Conservation (phyloP, 331 rosid genomes). For the Pyrus hybrid region DNA sequence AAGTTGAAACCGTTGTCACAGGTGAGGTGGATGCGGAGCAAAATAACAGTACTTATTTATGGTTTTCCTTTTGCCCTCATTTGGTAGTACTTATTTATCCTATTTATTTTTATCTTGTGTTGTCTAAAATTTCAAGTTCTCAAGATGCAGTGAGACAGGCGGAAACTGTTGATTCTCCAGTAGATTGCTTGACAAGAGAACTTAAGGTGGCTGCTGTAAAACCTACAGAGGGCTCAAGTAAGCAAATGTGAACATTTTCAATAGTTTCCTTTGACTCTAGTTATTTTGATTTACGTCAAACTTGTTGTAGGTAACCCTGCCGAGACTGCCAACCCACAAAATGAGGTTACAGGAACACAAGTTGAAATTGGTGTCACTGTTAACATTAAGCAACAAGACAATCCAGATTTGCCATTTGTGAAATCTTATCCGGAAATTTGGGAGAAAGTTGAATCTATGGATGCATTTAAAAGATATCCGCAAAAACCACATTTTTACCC, state of each 20-base stretch:
- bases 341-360: not conserved
- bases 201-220: not conserved
- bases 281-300: not conserved
- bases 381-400: not conserved
- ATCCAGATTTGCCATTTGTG: not conserved
- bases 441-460: slow-evolving; percentile 13
- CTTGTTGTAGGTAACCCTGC: not conserved
- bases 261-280: not conserved
- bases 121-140: not conserved
- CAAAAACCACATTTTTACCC: slow-evolving; percentile 18
- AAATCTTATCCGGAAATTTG: not conserved
- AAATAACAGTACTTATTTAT: not conserved
- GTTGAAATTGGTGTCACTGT: not conserved
- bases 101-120: not conserved
- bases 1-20: not conserved
- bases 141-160: not conserved
- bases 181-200: not conserved
- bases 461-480: slow-evolving; percentile 11
- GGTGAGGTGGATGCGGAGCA: not conserved
- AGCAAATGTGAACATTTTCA: not conserved
- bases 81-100: not conserved
- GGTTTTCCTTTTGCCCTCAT: not conserved
- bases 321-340: not conserved
- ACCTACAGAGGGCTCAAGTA: not conserved
- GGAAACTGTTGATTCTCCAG: not conserved